Base-by-base conservation (phyloP, 768 basidiomycete species). In the Antrodiella citrinella region DNA sequence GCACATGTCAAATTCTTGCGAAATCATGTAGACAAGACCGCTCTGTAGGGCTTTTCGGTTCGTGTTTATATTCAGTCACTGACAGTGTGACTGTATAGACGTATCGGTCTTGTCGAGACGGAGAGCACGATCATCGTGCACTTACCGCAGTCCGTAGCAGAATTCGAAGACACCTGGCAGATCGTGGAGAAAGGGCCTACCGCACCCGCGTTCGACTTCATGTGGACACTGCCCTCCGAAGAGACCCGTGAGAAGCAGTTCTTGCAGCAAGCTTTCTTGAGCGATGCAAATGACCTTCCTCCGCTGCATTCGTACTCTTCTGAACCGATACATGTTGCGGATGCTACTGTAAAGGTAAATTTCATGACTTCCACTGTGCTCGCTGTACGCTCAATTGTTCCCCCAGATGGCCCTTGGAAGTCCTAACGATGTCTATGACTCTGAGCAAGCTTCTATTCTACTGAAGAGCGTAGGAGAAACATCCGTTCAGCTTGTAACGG, bases 1-100 rank as follows among this genome's bases (percentile, higher is more conserved):
- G 73, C 74, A n/a, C 91, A 94, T 59, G 62, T 96, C 24, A 78
- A 83, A 54, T 91, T 91, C 59, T 71, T 97, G 47, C 77, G 94
- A 39, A 73, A 73, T 9, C 77, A 90, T 58, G 72, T 96, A 24
- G 89, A 94, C 62, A 96, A 96, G 67, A 84, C 82, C 62, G 81
- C 84, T 1, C 57, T 96, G 93, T 94, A 59, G 67, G 91, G 77
- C 2, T 26, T 5, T n/a, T n/a, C 44, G 44, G 39, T 54, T 19
- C 25, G 56, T 59, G 51, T 65, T 55, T n/a, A 30, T 35, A n/a
- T n/a, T 7, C 30, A 15, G 30, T 15, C 30, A 7, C 2, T 20
- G 24, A 47, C 4, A 48, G 19, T 24, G 26, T 15, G 21, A 1
- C n/a, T 25, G 25, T 24, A n/a, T 53, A 86, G 85, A 54, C 80